Evolutionary conservation across 192 early-diverging fungal genomes (phyloP).

Genomic region (Coemansia sp.): DNA sequence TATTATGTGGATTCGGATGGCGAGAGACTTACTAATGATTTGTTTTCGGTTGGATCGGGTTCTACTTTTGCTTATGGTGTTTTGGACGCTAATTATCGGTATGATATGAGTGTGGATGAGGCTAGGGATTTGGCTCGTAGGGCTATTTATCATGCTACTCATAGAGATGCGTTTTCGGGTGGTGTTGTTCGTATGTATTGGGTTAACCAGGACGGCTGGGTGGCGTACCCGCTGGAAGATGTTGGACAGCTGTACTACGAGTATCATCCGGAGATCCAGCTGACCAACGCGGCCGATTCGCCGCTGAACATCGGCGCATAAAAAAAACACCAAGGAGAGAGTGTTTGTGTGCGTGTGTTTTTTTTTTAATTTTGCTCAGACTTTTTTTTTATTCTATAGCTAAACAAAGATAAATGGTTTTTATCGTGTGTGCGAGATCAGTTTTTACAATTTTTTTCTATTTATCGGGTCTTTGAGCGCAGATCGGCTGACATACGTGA

Average conservation of each 20-base stretch:
- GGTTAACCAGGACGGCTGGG: constrained; percentile 89
- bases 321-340: not conserved
- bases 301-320: constrained; percentile 19
- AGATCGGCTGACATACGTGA: constrained; percentile 30
- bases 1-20: constrained; percentile 99
- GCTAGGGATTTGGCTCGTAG: constrained; percentile 89
- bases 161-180: constrained; percentile 92
- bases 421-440: not conserved
- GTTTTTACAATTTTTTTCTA: constrained; percentile 9
- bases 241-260: constrained; percentile 82
- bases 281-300: constrained; percentile 38
- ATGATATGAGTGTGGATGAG: constrained; percentile 77
- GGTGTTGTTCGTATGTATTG: constrained; percentile 90
- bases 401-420: constrained; percentile 3
- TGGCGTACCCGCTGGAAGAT: constrained; percentile 77
- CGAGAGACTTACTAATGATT: constrained; percentile 76
- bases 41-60: constrained; percentile 98
- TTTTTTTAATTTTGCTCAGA: constrained; percentile 11
- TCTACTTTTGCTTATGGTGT: constrained; percentile 99
- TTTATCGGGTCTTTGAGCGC: constrained; percentile 8
- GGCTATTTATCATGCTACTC: constrained; percentile 94
- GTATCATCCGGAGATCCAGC: constrained; percentile 52
- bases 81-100: constrained; percentile 83
- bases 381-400: constrained; percentile 8
- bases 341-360: not conserved